These are phyloP conservation scores for Plectosphaerella plurivora DNA, from an alignment of 2,329 filamentous ascomycete species.

Conservation along the genomic window DNA sequence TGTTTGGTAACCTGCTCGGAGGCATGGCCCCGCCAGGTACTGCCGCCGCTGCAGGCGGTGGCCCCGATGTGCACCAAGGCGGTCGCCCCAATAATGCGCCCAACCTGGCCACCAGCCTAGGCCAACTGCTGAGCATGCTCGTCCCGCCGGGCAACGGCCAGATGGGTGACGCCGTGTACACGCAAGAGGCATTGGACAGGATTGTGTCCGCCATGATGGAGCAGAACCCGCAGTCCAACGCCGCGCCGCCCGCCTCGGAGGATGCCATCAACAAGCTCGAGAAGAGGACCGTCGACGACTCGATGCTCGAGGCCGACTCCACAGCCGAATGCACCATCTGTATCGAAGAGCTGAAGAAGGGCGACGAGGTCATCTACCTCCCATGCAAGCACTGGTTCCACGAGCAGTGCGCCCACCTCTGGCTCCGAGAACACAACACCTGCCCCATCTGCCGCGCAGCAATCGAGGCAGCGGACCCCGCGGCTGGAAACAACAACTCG, in stretches of 20 bases:
- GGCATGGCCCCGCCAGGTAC: slow-evolving; percentile 24
- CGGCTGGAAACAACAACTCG: slow-evolving; percentile 11
- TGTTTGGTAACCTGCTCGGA: slow-evolving; percentile 42
- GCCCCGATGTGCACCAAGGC: slow-evolving; percentile 2
- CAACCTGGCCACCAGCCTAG: slow-evolving; percentile 33
- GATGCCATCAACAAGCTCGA: slow-evolving; percentile 70
- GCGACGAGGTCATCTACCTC: slow-evolving; percentile 69
- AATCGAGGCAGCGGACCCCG: slow-evolving; percentile 36
- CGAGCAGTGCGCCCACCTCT: slow-evolving; percentile 72
- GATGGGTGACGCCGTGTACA: slow-evolving; percentile 80
- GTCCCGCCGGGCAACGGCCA: slow-evolving; percentile 43
- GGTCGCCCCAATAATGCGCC: slow-evolving; percentile 15
- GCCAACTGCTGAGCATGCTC: slow-evolving; percentile 51
- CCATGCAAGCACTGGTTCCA: slow-evolving; percentile 96
- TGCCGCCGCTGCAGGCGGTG: slow-evolving; percentile 10
- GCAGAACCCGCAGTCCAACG: slow-evolving; percentile 69
- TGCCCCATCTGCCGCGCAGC: slow-evolving; percentile 75
- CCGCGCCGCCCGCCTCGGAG: slow-evolving; percentile 74
- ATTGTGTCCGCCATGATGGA: slow-evolving; percentile 90
- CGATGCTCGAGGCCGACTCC: slow-evolving; percentile 61
- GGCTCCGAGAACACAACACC: slow-evolving; percentile 88
- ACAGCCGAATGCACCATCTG: slow-evolving; percentile 92
- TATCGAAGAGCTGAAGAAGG: slow-evolving; percentile 75
- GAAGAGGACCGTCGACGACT: slow-evolving; percentile 63
- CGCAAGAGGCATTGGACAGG: slow-evolving; percentile 83